Percentiles rank a stretch among this genome's conserved stretches.
phyloP scores from a whole-genome alignment of 345 rosid species.

The Citrus maxima region DNA sequence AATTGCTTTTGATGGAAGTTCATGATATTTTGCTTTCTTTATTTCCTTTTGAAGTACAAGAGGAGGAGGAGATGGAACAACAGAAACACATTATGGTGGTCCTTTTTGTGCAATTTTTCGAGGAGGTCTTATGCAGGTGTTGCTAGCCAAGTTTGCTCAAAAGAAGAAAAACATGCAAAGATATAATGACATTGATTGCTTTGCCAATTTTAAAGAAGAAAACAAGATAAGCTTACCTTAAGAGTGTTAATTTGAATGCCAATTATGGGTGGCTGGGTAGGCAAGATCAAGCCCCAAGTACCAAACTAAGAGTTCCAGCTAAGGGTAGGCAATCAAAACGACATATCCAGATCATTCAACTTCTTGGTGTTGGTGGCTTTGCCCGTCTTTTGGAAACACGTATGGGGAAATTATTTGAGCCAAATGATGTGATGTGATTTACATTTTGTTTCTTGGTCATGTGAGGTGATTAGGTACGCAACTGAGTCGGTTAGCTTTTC shows the following conservation, averaged over 20 bases:
- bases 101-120: not conserved
- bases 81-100: not conserved
- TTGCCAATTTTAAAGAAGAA: not conserved
- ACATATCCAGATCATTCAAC: not conserved
- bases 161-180: not conserved
- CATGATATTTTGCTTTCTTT: not conserved
- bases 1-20: not conserved
- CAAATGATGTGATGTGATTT: not conserved
- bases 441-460: too few species aligned
- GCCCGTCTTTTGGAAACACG: not conserved
- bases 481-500: too few species aligned
- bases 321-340: not conserved
- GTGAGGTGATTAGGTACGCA: too few species aligned
- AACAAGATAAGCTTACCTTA: not conserved
- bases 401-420: not conserved
- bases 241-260: not conserved
- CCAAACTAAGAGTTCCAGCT: not conserved
- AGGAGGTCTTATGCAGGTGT: not conserved
- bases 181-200: not conserved
- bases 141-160: not conserved
- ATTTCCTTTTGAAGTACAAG: not conserved
- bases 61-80: too few species aligned
- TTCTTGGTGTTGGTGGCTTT: constrained; percentile 1
- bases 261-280: not conserved
- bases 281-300: not conserved